Percentiles rank a stretch among this genome's conserved stretches.
phyloP scores from a whole-genome alignment of 805 yeast species.

The Kluyveromyces siamensis region DNA sequence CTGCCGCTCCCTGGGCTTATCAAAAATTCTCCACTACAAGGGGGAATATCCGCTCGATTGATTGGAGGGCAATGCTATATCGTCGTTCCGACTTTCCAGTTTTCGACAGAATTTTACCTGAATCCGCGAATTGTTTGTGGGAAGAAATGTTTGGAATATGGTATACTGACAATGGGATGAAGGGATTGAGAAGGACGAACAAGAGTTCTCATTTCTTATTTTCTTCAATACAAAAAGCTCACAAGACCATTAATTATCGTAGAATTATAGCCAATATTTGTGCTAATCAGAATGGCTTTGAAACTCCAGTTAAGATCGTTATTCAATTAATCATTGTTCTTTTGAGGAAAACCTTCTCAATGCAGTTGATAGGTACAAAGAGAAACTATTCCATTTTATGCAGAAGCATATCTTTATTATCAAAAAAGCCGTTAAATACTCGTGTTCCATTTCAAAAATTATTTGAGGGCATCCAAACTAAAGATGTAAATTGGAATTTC shows the following conservation, averaged over 20 bases:
- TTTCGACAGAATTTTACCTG: not conserved
- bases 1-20: conserved; percentile 10
- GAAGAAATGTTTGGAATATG: not conserved
- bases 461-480: conserved; percentile 23
- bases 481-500: conserved; percentile 46
- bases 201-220: not conserved
- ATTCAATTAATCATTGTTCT: conserved; percentile 35
- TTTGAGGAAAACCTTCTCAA: conserved; percentile 42
- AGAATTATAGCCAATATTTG: conserved; percentile 9
- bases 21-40: not conserved
- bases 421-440: conserved; percentile 34
- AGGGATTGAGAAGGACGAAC: not conserved
- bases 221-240: conserved; percentile 1
- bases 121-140: not conserved
- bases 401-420: conserved; percentile 28
- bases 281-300: conserved; percentile 13
- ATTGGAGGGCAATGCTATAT: not conserved
- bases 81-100: not conserved
- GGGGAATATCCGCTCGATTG: not conserved
- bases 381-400: conserved; percentile 38
- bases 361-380: conserved; percentile 41
- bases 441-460: conserved; percentile 27
- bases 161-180: not conserved
- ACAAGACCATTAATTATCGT: conserved; percentile 7
- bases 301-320: conserved; percentile 30